Evolutionary conservation across 768 basidiomycete species (phyloP), one percentile per base, ranked within the genome.

Genomic region (Trametes maxima): DNA sequence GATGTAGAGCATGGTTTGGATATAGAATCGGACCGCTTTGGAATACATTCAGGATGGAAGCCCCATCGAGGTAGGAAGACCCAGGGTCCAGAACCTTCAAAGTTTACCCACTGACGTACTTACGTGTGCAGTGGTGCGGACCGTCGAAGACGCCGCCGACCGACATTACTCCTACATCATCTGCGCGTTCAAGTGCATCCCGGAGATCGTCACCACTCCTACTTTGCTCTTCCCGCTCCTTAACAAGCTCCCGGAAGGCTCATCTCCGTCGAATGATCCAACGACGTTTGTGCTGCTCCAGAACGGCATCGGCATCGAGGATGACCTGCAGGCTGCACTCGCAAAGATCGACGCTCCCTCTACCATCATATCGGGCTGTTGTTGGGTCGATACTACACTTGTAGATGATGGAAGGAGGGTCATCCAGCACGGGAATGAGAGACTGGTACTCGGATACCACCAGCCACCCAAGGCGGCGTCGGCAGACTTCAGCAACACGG

Each of bases 281-380:
- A 56, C 67, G 7, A 51, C 70, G 17, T 70, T 74, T 48, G 72
- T 74, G 2, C 64, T 74, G 17, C 68, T 75, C 35, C 74, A 75
- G 58, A 75, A 75, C 55, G 74, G 74, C 13, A 69, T 75, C 44
- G 72, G 72, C n/a, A 70, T 75, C 39, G 69, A 74, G 49, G 67
- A 65, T 25, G 72, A 71, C 33, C 57, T 70, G 24, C 62, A 66
- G 19, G 60, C 52, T 12, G 59, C 53, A 37, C 44, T 66, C 10
- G 12, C 59, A 17, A 54, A 57, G 33, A 45, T 54, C 17, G 42
- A 33, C 1, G 57, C 43, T 10, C 53, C 57, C 3, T 28, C 52
- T 22, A 48, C 57, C 22, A 54, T 76, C 51, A 63, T 76, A 10
- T 73, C 74, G 4, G 74, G 68, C 2, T 76, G 75, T 60, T 72